phyloP scores from a whole-genome alignment of 495 filamentous ascomycete species.

The Penicillium diatomitis region DNA sequence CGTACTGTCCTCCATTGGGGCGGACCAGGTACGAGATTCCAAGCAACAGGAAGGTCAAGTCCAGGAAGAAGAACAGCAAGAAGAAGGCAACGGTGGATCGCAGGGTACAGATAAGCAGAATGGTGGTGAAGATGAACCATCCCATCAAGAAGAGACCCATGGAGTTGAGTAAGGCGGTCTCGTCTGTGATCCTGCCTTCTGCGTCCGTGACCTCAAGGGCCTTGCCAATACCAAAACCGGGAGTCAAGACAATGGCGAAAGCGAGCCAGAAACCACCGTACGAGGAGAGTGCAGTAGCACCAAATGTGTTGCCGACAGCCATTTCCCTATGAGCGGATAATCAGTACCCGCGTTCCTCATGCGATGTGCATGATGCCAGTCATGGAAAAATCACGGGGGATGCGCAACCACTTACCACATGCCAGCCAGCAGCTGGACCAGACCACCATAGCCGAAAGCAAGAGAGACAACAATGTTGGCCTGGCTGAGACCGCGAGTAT shows the following conservation, averaged over 20 bases:
- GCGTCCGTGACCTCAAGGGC: constrained; percentile 7
- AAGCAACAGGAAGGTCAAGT: constrained; percentile 85
- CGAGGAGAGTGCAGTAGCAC: constrained; percentile 91
- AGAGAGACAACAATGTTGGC: constrained; percentile 64
- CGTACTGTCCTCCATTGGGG: constrained; percentile 30
- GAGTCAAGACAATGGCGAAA: constrained; percentile 81
- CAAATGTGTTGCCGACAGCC: constrained; percentile 96
- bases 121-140: constrained; percentile 97
- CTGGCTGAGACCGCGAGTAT: constrained; percentile 44
- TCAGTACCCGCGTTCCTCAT: not conserved
- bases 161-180: constrained; percentile 48
- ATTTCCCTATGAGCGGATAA: constrained; percentile 63
- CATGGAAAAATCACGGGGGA: not conserved
- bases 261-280: constrained; percentile 98
- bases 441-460: constrained; percentile 75
- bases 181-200: not conserved
- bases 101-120: constrained; percentile 81
- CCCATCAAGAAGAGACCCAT: constrained; percentile 82
- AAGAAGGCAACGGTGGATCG: constrained; percentile 96
- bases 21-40: constrained; percentile 60
- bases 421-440: constrained; percentile 87
- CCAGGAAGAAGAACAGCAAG: constrained; percentile 86
- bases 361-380: not conserved
- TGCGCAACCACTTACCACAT: constrained; percentile 72
- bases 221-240: constrained; percentile 52